These are phyloP conservation scores for Penicillium janthinellum DNA, from an alignment of 2,329 filamentous ascomycete species.

Conservation along the genomic window DNA sequence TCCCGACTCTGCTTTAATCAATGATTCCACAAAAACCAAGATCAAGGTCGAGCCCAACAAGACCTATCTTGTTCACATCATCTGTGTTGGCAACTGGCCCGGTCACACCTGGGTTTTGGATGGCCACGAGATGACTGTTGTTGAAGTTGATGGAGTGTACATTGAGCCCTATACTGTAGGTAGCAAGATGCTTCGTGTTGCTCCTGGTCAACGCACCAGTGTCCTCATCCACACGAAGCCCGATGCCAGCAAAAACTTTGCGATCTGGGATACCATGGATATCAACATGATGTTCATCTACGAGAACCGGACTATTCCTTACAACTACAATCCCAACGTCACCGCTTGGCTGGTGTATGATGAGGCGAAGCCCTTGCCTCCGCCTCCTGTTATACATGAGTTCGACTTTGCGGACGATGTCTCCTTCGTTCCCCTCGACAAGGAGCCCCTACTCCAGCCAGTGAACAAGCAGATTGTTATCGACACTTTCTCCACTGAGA, in stretches of 20 bases:
- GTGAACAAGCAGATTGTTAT: slow-evolving; percentile 36
- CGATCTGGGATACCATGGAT: slow-evolving; percentile 71
- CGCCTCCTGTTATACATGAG: slow-evolving; percentile 58
- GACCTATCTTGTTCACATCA: slow-evolving; percentile 71
- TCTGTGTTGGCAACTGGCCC: slow-evolving; percentile 72
- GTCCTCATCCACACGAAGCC: slow-evolving; percentile 63
- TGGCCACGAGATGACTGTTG: slow-evolving; percentile 42
- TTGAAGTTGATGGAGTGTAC: slow-evolving; percentile 42
- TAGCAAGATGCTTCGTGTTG: slow-evolving; percentile 65
- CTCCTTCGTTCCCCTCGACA: slow-evolving; percentile 28
- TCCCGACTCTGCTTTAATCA: slow-evolving; percentile 69
- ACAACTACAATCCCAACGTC: slow-evolving; percentile 62
- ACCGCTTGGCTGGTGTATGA: slow-evolving; percentile 56
- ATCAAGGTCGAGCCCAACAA: slow-evolving; percentile 65
- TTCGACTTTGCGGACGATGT: slow-evolving; percentile 72
- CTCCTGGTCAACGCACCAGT: slow-evolving; percentile 65
- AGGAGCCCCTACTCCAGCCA: slow-evolving; percentile 29
- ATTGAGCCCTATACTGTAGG: slow-evolving; percentile 43
- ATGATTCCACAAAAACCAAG: slow-evolving; percentile 65
- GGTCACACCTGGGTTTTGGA: slow-evolving; percentile 53
- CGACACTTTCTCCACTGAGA: slow-evolving; percentile 63
- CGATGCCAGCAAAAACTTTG: slow-evolving; percentile 63
- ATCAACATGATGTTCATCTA: slow-evolving; percentile 51
- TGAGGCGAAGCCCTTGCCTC: slow-evolving; percentile 47
- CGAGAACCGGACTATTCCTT: slow-evolving; percentile 54